Base-by-base conservation (phyloP, 1,284 basidiomycete species). In the Puccinia coronata region DNA sequence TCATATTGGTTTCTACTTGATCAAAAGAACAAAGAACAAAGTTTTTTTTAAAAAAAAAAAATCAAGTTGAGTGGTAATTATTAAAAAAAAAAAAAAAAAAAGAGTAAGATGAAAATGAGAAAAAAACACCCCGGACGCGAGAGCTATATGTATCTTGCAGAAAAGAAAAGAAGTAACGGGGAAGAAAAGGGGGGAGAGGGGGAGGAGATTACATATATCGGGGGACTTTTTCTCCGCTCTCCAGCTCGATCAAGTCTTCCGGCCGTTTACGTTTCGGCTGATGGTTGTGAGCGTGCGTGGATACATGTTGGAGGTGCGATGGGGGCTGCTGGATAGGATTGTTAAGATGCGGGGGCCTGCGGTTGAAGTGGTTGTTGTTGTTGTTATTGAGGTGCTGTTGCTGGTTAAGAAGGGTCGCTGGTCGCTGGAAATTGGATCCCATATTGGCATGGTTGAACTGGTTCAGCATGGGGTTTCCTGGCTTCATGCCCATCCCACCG, bases 221-320 rank as follows among this genome's bases (percentile, higher is more conserved):
- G 20, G 78, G 78, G 9, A 80, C 78, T 55, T 80, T 80, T 72
- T 80, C 78, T 0, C 78, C 78, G 31, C 49, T 57, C 70, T 80
- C 65, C 12, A 93, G 89, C 84, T 93, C 92, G 84, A 93, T 86
- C 84, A 93, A 93, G 86, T 94, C 92, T 14, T 91, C 91, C 1
- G 92, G 92, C 59, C 92, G 88, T 53, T 93, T 92, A 8, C 93
- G 89, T 87, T 94, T 93, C 82, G 72, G 55, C 20, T 57, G 92
- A 84, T 93, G 93, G 80, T 31, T 16, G 12, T 67, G 20, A 67
- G 6, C 2, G 14, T n/a, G 39, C 93, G 63, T 8, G 41, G 41
- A 25, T 14, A 23, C 2, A 23, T 61, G 59, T 86, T 41, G 92
- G 92, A 73, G 93, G 85, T 67, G n/a, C 92, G 88, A 85, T 94